Percentiles rank a stretch among this genome's conserved stretches.
phyloP scores from a whole-genome alignment of 2,329 filamentous ascomycete genomes.

The Claviceps sp. region DNA sequence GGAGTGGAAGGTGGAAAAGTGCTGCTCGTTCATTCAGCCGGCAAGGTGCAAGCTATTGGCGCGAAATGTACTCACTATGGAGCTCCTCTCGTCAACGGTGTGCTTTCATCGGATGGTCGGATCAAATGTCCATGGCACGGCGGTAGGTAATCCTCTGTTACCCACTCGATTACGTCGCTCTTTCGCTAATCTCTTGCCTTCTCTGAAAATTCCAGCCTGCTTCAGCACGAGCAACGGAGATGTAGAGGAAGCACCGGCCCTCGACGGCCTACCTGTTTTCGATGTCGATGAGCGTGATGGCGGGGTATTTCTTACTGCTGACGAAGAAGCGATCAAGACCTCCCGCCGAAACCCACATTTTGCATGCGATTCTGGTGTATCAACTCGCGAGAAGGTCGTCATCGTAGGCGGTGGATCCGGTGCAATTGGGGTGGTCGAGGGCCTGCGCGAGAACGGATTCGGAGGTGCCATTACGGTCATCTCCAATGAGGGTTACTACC shows the following conservation, averaged over 20 bases:
- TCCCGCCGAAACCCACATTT: conserved; percentile 62
- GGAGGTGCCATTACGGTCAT: conserved; percentile 70
- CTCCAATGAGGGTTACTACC: conserved; percentile 69
- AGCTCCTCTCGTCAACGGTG: conserved; percentile 74
- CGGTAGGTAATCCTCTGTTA: conserved; percentile 37
- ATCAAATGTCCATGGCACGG: conserved; percentile 95
- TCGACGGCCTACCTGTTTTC: conserved; percentile 76
- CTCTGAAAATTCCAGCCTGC: conserved; percentile 47
- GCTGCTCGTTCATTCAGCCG: conserved; percentile 65
- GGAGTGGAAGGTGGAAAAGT: conserved; percentile 79
- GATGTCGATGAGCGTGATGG: conserved; percentile 69
- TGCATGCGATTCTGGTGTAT: conserved; percentile 42
- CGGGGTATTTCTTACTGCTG: conserved; percentile 70
- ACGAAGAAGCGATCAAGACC: conserved; percentile 64
- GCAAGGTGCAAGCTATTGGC: conserved; percentile 65
- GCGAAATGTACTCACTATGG: conserved; percentile 87
- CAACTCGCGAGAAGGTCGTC: conserved; percentile 48
- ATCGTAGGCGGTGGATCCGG: conserved; percentile 82
- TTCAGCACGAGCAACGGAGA: conserved; percentile 84
- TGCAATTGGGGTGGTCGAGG: conserved; percentile 68
- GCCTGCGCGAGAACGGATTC: conserved; percentile 70
- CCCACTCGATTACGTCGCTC: neutral
- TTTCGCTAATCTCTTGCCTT: conserved; percentile 1
- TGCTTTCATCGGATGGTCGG: conserved; percentile 67
- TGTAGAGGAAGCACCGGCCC: conserved; percentile 84